Evolutionary conservation across 495 filamentous ascomycete genomes (phyloP).

Genomic region (Penicillium paradoxum): DNA sequence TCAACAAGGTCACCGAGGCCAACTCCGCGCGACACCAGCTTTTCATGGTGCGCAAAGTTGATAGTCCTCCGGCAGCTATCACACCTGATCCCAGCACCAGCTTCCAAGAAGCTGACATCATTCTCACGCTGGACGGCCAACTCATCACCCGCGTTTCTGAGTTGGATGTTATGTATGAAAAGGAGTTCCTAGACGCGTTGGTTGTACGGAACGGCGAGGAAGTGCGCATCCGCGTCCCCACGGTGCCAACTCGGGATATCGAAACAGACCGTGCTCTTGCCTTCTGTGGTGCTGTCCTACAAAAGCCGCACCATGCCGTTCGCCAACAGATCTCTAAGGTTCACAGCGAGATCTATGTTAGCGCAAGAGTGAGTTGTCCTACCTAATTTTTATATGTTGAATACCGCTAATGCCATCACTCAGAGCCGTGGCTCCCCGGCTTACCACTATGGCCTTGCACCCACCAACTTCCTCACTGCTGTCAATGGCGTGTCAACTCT

Average conservation of each 20-base stretch:
- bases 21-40: slow-evolving; percentile 91
- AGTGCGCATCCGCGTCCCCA: slow-evolving; percentile 71
- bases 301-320: slow-evolving; percentile 92
- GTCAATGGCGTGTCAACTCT: slow-evolving; percentile 85
- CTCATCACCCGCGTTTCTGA: slow-evolving; percentile 90
- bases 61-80: slow-evolving; percentile 55
- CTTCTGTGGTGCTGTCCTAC: slow-evolving; percentile 92
- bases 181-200: slow-evolving; percentile 74
- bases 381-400: neutral
- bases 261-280: slow-evolving; percentile 88
- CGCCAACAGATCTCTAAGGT: slow-evolving; percentile 94
- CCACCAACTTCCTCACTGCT: slow-evolving; percentile 95
- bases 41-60: slow-evolving; percentile 96
- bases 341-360: slow-evolving; percentile 97
- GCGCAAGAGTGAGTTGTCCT: slow-evolving; percentile 58
- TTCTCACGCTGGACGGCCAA: slow-evolving; percentile 84
- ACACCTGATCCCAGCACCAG: slow-evolving; percentile 27
- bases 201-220: slow-evolving; percentile 84
- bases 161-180: slow-evolving; percentile 93
- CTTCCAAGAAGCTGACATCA: slow-evolving; percentile 86
- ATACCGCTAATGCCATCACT: slow-evolving; percentile 9
- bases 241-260: slow-evolving; percentile 81
- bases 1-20: slow-evolving; percentile 74
- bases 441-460: slow-evolving; percentile 87
- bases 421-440: slow-evolving; percentile 74